Evolutionary conservation across 2,329 filamentous ascomycete species (phyloP), one percentile per base, ranked within the genome.

Genomic region (Colletotrichum chlorophyti): DNA sequence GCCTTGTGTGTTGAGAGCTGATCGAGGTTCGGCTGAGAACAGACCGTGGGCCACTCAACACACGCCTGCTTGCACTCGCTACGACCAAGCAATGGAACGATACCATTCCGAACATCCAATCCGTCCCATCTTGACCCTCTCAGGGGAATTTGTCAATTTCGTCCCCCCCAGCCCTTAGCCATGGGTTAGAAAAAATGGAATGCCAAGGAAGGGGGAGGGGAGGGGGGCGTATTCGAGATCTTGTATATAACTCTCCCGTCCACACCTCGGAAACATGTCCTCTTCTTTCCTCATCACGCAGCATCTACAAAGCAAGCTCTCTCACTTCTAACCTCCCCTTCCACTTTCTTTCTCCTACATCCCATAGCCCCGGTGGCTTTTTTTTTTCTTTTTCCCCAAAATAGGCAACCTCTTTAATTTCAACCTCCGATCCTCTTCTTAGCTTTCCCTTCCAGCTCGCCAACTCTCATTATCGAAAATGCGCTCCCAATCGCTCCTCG

Each of bases 401-500:
- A 42, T 21, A 41, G 32, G 42, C 49, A 43, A 24, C 32, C 31
- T 58, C 42, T 46, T 23, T 55, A 59, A 47, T 53, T 15, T 9
- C n/a, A 38, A 51, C n/a, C 49, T 58, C 49, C 55, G 42, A 59
- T 26, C 10, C 24, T 34, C 9, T 26, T 19, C n/a, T n/a, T 17
- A 43, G 31, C 26, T 59, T 40, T 32, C 38, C 32, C n/a, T n/a
- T n/a, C 15, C 48, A 45, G 37, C 48, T 45, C 58, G 38, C n/a
- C 40, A 42, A 27, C 58, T 37, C 21, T 60, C 60, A 29, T 53
- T 52, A 50, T 52, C 58, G 23, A 63, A 55, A 23, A 63, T 63
- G 61, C 61, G 61, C 29, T 62, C 61, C 45, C 58, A 63, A 24
- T 51, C 59, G 29, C 67, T 80, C 53, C 65, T 82, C 63, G 70